phyloP scores from a whole-genome alignment of 2,329 filamentous ascomycete genomes.

The Neopestalotiopsis sp. region DNA sequence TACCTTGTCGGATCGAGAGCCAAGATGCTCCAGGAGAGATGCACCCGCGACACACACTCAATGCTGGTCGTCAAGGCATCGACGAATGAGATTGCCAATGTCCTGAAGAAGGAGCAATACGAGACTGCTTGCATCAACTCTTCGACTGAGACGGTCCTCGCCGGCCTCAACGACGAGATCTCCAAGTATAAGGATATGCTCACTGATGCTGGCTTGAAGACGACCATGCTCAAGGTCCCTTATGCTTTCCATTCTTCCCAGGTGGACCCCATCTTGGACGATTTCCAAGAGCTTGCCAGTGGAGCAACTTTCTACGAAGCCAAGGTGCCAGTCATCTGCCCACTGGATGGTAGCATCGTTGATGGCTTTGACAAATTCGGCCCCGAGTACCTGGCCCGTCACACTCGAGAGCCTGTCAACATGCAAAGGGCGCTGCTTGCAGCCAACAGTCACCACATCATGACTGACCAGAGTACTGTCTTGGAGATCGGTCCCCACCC shows the following conservation, averaged over 20 bases:
- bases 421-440: conserved; percentile 32
- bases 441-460: neutral
- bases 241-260: conserved; percentile 18
- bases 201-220: conserved; percentile 7
- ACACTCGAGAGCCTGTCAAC: conserved; percentile 39
- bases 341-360: conserved; percentile 23
- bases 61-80: conserved; percentile 50
- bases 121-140: conserved; percentile 74
- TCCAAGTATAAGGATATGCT: neutral
- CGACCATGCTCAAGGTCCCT: conserved; percentile 13
- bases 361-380: conserved; percentile 9
- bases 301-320: neutral
- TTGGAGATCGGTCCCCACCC: conserved; percentile 40
- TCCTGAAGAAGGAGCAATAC: conserved; percentile 44
- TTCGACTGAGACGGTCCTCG: conserved; percentile 70
- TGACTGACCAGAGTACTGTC: conserved; percentile 29
- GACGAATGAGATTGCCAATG: conserved; percentile 54
- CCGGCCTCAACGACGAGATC: conserved; percentile 4
- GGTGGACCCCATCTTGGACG: conserved; percentile 14
- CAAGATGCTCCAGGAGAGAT: conserved; percentile 63
- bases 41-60: conserved; percentile 64
- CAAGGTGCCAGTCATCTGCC: conserved; percentile 5
- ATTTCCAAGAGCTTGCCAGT: neutral
- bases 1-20: conserved; percentile 71
- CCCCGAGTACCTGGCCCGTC: conserved; percentile 28